Evolutionary conservation across 257 asterid species (phyloP).

Genomic region (Nicotiana otophora): DNA sequence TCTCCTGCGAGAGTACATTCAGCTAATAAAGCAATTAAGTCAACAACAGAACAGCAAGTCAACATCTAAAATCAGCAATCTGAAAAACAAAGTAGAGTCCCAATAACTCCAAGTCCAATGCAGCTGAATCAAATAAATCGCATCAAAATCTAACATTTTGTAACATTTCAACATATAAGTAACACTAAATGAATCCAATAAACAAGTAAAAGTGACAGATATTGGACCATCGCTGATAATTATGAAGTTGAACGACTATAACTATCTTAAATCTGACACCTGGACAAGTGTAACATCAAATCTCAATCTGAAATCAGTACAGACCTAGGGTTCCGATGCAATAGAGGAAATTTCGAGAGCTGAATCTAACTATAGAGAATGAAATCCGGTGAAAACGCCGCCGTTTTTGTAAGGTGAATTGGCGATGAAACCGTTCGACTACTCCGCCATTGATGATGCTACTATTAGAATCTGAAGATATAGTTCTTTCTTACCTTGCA

Average conservation of each 20-base stretch:
- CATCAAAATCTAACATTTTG: background rate
- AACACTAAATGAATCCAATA: background rate
- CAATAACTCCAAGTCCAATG: background rate
- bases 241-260: background rate
- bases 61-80: background rate
- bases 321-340: conserved; percentile 50
- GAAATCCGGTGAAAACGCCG: conserved; percentile 20
- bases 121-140: background rate
- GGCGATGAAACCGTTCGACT: conserved; percentile 27
- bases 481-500: conserved; percentile 2
- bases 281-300: background rate
- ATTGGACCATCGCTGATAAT: background rate
- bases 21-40: background rate
- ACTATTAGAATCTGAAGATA: conserved; percentile 21
- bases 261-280: background rate
- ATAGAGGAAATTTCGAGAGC: background rate
- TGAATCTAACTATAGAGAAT: conserved; percentile 11
- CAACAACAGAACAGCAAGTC: background rate
- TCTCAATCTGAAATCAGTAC: conserved; percentile 5
- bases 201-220: background rate
- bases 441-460: conserved; percentile 39
- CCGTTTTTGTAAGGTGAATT: background rate
- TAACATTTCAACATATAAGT: background rate
- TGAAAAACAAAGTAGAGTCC: background rate
- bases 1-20: background rate